These are phyloP conservation scores for Nicotiana noctiflora DNA, from an alignment of 257 asterid genomes.

Conservation along the genomic window DNA sequence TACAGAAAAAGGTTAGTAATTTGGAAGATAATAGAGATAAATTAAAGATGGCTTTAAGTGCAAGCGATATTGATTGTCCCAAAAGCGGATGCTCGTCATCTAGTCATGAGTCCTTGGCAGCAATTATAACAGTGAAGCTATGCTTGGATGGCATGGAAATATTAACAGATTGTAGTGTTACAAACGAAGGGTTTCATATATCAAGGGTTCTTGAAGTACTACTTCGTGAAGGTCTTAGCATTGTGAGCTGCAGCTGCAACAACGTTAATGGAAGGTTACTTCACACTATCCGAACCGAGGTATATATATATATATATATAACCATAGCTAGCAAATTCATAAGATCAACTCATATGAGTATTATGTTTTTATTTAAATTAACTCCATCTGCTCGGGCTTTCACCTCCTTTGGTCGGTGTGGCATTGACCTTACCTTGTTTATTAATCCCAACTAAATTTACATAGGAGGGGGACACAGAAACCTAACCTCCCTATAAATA, in stretches of 20 bases:
- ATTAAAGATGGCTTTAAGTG: not conserved
- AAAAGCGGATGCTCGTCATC: constrained; percentile 1
- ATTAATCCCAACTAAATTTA: too few species aligned
- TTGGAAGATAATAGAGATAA: constrained; percentile 20
- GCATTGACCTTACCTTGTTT: too few species aligned
- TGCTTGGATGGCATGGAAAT: constrained; percentile 41
- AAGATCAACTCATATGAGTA: not conserved
- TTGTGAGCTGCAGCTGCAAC: constrained; percentile 28
- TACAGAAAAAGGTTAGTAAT: constrained; percentile 26
- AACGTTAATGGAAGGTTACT: constrained; percentile 17
- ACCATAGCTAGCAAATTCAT: not conserved
- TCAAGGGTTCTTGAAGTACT: constrained; percentile 32
- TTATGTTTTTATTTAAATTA: too few species aligned
- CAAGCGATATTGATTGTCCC: not conserved
- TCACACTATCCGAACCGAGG: constrained; percentile 43
- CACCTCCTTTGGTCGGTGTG: too few species aligned
- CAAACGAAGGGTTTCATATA: constrained; percentile 21
- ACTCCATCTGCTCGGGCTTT: too few species aligned
- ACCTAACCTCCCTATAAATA: too few species aligned
- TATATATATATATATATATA: not conserved
- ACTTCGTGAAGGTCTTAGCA: constrained; percentile 31
- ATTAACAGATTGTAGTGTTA: constrained; percentile 18
- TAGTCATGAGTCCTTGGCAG: not conserved
- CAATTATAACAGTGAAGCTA: constrained; percentile 24
- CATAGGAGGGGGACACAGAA: too few species aligned